Evolutionary conservation across 495 filamentous ascomycete genomes (phyloP).

Genomic region (Penicillium psychrofluorescens): DNA sequence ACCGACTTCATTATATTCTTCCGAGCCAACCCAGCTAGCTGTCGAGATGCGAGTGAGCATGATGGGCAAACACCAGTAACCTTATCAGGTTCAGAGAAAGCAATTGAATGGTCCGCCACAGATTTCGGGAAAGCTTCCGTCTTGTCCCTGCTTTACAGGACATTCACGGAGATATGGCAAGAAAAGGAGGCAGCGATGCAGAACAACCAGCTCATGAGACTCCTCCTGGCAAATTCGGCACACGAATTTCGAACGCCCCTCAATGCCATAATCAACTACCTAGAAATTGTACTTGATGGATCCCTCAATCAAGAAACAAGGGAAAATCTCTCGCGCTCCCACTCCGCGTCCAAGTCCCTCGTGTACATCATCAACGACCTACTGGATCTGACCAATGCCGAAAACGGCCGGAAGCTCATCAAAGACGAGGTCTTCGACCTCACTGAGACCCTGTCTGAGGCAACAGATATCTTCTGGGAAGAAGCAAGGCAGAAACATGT

Average conservation of each 20-base stretch:
- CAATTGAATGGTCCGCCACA: slow-evolving; percentile 28
- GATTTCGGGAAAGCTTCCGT: slow-evolving; percentile 77
- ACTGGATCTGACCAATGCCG: slow-evolving; percentile 79
- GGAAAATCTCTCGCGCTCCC: slow-evolving; percentile 76
- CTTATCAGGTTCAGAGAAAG: background rate
- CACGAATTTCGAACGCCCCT: slow-evolving; percentile 88
- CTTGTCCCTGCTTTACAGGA: slow-evolving; percentile 78
- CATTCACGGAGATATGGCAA: slow-evolving; percentile 81
- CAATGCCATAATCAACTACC: slow-evolving; percentile 90
- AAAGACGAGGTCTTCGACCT: slow-evolving; percentile 77
- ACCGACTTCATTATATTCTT: slow-evolving; percentile 88
- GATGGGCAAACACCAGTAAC: background rate
- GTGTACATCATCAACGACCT: slow-evolving; percentile 93
- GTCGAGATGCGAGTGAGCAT: slow-evolving; percentile 2
- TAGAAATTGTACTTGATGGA: slow-evolving; percentile 84
- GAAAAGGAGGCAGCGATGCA: slow-evolving; percentile 79
- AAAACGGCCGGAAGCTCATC: slow-evolving; percentile 67
- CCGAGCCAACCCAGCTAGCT: slow-evolving; percentile 20
- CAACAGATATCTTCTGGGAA: slow-evolving; percentile 61
- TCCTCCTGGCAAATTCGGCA: slow-evolving; percentile 80
- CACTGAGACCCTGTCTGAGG: slow-evolving; percentile 62
- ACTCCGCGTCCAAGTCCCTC: slow-evolving; percentile 85
- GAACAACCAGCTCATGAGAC: slow-evolving; percentile 65
- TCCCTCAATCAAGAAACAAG: slow-evolving; percentile 71
- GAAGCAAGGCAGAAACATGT: slow-evolving; percentile 72